Conservation (phyloP, 2,329 filamentous ascomycete genomes). For the Raffaelea ambrosiae region DNA sequence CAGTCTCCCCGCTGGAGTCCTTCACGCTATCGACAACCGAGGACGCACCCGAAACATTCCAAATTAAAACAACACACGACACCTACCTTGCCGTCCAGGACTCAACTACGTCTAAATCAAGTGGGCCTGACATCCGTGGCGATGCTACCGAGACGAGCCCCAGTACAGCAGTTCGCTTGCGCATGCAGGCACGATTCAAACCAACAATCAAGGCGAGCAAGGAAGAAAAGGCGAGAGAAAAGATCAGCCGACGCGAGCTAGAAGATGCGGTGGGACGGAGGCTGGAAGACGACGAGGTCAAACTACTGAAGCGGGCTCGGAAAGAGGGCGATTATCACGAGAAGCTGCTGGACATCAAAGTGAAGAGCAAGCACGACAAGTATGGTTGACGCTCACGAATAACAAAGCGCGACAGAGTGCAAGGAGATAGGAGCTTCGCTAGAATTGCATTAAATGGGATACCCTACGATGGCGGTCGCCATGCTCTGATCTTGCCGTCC, state of each 20-base stretch:
- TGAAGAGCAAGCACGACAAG: slow-evolving; percentile 91
- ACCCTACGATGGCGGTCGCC: slow-evolving; percentile 30
- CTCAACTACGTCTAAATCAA: slow-evolving; percentile 37
- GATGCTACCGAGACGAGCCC: slow-evolving; percentile 62
- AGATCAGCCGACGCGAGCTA: slow-evolving; percentile 77
- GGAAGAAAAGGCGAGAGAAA: slow-evolving; percentile 74
- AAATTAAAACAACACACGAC: slow-evolving; percentile 63
- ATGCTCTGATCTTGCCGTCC: slow-evolving; percentile 49
- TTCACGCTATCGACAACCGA: slow-evolving; percentile 59
- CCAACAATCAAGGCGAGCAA: slow-evolving; percentile 70
- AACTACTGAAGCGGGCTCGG: slow-evolving; percentile 70
- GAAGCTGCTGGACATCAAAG: slow-evolving; percentile 73
- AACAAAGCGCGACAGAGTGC: neutral
- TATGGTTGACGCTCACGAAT: slow-evolving; percentile 34
- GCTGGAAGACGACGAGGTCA: slow-evolving; percentile 80
- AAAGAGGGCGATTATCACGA: slow-evolving; percentile 88
- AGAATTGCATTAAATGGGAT: neutral
- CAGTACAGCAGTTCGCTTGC: slow-evolving; percentile 66
- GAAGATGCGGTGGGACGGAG: slow-evolving; percentile 70
- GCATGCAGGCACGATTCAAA: slow-evolving; percentile 95
- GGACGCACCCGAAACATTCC: slow-evolving; percentile 62
- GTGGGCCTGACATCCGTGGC: slow-evolving; percentile 60
- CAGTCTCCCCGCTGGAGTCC: slow-evolving; percentile 75
- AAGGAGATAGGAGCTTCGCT: neutral
- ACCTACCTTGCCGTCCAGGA: slow-evolving; percentile 60